A percentile compares a stretch with the other conserved stretches of the same genome.
phyloP scores from a whole-genome alignment of 306 rosid genomes.

The Cucumis hystrix region DNA sequence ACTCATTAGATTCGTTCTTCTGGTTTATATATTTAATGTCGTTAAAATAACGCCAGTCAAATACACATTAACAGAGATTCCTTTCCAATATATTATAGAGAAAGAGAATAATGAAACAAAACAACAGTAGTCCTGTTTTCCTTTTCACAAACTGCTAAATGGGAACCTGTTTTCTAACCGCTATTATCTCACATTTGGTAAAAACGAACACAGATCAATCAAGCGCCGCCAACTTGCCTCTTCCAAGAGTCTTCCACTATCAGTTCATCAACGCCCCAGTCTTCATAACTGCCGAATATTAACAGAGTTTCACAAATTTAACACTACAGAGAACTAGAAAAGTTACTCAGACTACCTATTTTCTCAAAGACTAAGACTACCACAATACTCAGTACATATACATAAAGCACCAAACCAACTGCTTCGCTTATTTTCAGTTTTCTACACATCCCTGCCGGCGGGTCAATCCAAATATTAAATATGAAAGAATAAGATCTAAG shows the following conservation, averaged over 20 bases:
- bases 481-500: background rate
- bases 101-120: background rate
- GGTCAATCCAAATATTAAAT: background rate
- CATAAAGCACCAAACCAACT: background rate
- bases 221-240: slow-evolving; percentile 92
- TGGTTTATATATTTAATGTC: no score
- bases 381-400: background rate
- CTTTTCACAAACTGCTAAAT: background rate
- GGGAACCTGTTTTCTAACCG: background rate
- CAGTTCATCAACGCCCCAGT: slow-evolving; percentile 96
- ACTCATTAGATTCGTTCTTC: no score
- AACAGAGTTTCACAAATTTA: background rate
- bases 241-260: slow-evolving; percentile 98
- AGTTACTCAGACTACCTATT: background rate
- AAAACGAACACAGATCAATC: slow-evolving; percentile 12
- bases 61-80: no score
- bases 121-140: background rate
- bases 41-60: background rate
- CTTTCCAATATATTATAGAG: background rate
- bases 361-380: background rate
- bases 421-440: background rate
- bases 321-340: background rate
- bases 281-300: slow-evolving; percentile 54
- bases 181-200: background rate
- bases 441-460: background rate